A percentile compares a stretch with the other conserved stretches of the same genome.
These are phyloP conservation scores for Tolypocladium album DNA, from an alignment of 2,329 filamentous ascomycete species.

Conservation along the genomic window DNA sequence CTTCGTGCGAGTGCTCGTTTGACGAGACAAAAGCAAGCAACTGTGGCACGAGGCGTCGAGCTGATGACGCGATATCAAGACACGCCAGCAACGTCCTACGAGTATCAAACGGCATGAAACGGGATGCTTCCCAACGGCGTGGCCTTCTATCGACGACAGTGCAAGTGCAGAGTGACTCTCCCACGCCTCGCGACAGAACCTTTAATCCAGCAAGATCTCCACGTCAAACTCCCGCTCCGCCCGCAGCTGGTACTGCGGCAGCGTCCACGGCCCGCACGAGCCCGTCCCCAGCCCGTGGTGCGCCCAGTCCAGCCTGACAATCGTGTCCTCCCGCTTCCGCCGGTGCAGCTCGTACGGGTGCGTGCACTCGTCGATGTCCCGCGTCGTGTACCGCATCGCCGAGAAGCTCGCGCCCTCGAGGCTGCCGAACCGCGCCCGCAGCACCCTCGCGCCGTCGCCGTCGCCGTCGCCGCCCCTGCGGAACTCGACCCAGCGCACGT, in stretches of 20 bases:
- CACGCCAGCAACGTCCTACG: too few relatives aligned
- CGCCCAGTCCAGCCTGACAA: constrained; percentile 48
- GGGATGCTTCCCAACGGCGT: too few relatives aligned
- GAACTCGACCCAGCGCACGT: constrained; percentile 49
- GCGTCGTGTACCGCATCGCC: constrained; percentile 41
- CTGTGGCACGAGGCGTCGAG: background rate
- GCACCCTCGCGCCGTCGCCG: constrained; percentile 16
- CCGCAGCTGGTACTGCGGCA: constrained; percentile 34
- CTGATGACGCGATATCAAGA: background rate
- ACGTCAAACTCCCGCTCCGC: constrained; percentile 30
- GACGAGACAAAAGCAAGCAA: background rate
- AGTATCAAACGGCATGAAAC: too few relatives aligned
- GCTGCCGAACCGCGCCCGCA: constrained; percentile 35
- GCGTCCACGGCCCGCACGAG: constrained; percentile 47
- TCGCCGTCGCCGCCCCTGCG: constrained; percentile 8
- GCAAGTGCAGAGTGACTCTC: too few relatives aligned
- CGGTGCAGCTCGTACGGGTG: constrained; percentile 52
- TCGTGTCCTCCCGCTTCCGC: constrained; percentile 35
- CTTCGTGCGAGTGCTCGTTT: background rate
- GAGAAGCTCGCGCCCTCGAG: constrained; percentile 43
- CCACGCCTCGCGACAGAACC: background rate
- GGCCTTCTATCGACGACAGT: too few relatives aligned
- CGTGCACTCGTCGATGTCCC: constrained; percentile 39
- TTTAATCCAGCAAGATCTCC: constrained; percentile 31
- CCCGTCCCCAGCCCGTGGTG: constrained; percentile 54